These are phyloP conservation scores for Suillus placidus DNA, from an alignment of 768 basidiomycete genomes.

Conservation along the genomic window DNA sequence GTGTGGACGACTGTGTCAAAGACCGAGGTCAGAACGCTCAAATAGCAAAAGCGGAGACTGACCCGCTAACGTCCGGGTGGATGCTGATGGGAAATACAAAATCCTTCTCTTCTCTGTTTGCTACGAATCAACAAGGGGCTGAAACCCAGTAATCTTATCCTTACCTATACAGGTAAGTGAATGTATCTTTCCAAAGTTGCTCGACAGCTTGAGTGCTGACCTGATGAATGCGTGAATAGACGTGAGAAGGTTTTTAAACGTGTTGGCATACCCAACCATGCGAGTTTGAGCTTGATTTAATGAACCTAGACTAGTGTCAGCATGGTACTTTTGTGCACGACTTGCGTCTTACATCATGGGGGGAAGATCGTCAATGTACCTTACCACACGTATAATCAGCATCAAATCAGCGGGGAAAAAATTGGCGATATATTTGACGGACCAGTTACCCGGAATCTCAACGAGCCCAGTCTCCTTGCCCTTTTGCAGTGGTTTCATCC, in stretches of 20 bases:
- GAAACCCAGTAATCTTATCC: neutral
- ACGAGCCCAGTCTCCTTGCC: slow-evolving; percentile 67
- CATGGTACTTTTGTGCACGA: neutral
- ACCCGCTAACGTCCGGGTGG: slow-evolving; percentile 78
- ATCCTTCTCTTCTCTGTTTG: slow-evolving; percentile 56
- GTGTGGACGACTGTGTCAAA: slow-evolving; percentile 55
- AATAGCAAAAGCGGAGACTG: slow-evolving; percentile 20
- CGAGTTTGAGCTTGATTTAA: slow-evolving; percentile 65
- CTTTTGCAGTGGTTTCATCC: slow-evolving; percentile 74
- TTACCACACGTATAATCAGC: slow-evolving; percentile 16
- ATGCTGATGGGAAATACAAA: slow-evolving; percentile 77
- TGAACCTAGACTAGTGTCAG: slow-evolving; percentile 51
- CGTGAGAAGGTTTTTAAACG: neutral
- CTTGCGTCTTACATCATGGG: slow-evolving; percentile 60
- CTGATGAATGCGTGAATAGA: slow-evolving; percentile 28
- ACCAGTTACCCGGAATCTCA: slow-evolving; percentile 75
- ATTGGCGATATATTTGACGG: slow-evolving; percentile 1
- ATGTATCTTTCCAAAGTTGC: slow-evolving; percentile 76
- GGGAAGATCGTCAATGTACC: slow-evolving; percentile 76
- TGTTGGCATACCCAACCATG: slow-evolving; percentile 61
- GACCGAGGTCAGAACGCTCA: slow-evolving; percentile 7
- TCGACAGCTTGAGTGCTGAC: slow-evolving; percentile 69
- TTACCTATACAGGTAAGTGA: slow-evolving; percentile 67
- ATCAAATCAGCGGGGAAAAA: neutral
- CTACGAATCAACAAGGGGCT: neutral